Evolutionary conservation across 768 basidiomycete species (phyloP).

Genomic region (Kwoniella sp.): DNA sequence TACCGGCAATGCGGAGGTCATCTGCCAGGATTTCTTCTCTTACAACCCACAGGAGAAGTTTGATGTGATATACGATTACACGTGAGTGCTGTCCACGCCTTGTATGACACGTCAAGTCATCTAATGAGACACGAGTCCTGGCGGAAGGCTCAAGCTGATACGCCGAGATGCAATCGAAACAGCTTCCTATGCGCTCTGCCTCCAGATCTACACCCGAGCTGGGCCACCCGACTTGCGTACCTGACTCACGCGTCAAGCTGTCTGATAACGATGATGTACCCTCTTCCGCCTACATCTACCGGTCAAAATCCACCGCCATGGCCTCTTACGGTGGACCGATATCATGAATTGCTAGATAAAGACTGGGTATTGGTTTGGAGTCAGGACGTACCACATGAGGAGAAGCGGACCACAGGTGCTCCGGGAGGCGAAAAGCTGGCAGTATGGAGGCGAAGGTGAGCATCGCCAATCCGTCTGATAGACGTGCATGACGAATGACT

Average conservation of each 20-base stretch:
- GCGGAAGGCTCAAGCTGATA: not conserved
- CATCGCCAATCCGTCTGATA: no score
- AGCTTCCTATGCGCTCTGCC: slow-evolving; percentile 54
- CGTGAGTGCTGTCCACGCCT: no score
- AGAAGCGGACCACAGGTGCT: slow-evolving; percentile 26
- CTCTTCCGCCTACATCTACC: slow-evolving; percentile 23
- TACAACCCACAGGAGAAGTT: slow-evolving; percentile 29
- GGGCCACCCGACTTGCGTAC: slow-evolving; percentile 31
- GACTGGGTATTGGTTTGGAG: slow-evolving; percentile 40
- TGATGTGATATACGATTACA: slow-evolving; percentile 50
- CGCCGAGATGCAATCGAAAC: not conserved
- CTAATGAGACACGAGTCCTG: not conserved
- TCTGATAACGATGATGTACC: slow-evolving; percentile 53
- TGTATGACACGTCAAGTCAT: no score
- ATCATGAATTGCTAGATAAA: slow-evolving; percentile 45
- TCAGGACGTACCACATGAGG: slow-evolving; percentile 26
- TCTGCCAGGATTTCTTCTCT: slow-evolving; percentile 42
- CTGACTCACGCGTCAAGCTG: slow-evolving; percentile 19
- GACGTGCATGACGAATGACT: no score
- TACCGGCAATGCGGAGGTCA: slow-evolving; percentile 16
- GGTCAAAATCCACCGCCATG: slow-evolving; percentile 34
- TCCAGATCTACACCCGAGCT: slow-evolving; percentile 30
- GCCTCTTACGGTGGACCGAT: slow-evolving; percentile 33
- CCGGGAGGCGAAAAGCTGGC: slow-evolving; percentile 34
- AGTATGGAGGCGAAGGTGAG: slow-evolving; percentile 43